phyloP scores from a whole-genome alignment of 2,329 filamentous ascomycete species.

The Aspergillus ochraceus region DNA sequence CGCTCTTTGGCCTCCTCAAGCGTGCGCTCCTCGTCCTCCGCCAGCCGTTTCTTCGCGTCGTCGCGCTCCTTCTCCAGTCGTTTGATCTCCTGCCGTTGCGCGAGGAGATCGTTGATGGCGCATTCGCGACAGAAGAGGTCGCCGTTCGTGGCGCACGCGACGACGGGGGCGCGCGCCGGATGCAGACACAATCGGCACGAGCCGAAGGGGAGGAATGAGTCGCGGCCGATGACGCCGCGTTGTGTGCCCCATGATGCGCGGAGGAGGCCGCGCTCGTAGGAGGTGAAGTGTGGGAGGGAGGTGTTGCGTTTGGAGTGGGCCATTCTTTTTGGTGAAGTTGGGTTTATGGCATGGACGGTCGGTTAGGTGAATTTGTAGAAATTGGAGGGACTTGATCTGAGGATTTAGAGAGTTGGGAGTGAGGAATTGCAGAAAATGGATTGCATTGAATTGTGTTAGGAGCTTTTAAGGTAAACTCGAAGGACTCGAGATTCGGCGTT shows the following conservation, averaged over 20 bases:
- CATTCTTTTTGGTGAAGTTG: slow-evolving; percentile 29
- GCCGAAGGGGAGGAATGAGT: slow-evolving; percentile 89
- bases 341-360: not conserved
- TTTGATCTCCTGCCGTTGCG: slow-evolving; percentile 89
- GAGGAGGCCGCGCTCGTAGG: slow-evolving; percentile 81
- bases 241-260: slow-evolving; percentile 79
- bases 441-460: too few relatives aligned
- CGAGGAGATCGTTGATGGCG: slow-evolving; percentile 83
- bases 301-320: slow-evolving; percentile 76
- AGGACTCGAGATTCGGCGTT: not conserved
- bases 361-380: not conserved
- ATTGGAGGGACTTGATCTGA: too few relatives aligned
- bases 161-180: slow-evolving; percentile 77
- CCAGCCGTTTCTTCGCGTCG: slow-evolving; percentile 60
- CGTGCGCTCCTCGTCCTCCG: slow-evolving; percentile 59
- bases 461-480: too few relatives aligned
- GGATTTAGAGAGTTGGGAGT: not conserved
- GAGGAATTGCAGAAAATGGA: too few relatives aligned
- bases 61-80: slow-evolving; percentile 69
- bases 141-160: slow-evolving; percentile 73
- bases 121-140: slow-evolving; percentile 97
- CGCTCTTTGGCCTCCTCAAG: slow-evolving; percentile 70
- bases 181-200: slow-evolving; percentile 86
- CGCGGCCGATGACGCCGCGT: slow-evolving; percentile 79
- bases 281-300: slow-evolving; percentile 88